Conservation (phyloP, 129 eudicot species). For the Pseudognaphalium luteoalbum region DNA sequence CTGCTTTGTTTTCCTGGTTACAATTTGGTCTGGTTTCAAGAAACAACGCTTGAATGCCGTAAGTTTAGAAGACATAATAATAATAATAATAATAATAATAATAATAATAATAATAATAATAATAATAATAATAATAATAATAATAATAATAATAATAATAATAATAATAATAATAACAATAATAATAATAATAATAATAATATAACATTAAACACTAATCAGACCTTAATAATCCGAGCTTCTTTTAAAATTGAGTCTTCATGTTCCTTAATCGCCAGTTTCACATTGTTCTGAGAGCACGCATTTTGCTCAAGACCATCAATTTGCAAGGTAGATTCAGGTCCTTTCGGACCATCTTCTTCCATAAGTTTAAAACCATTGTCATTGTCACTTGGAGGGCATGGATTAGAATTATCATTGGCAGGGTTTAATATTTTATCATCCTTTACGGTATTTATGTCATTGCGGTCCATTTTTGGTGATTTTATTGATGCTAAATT, state of each 20-base stretch:
- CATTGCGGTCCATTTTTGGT: slow-evolving; percentile 34
- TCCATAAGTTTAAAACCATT: slow-evolving; percentile 43
- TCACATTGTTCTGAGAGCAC: slow-evolving; percentile 31
- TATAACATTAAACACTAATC: slow-evolving; percentile 10
- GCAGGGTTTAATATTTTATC: slow-evolving; percentile 26
- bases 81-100: too few species aligned
- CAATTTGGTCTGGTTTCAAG: background rate
- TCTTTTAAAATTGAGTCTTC: slow-evolving; percentile 82
- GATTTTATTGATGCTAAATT: slow-evolving; percentile 30
- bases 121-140: background rate
- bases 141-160: background rate
- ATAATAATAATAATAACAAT: too few species aligned
- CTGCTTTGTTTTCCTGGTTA: background rate
- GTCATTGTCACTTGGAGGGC: slow-evolving; percentile 33
- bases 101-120: background rate
- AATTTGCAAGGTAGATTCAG: slow-evolving; percentile 31
- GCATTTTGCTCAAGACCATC: slow-evolving; percentile 15
- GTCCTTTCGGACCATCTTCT: slow-evolving; percentile 36
- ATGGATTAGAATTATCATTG: slow-evolving; percentile 30
- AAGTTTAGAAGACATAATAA: slow-evolving; percentile 3
- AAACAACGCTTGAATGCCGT: slow-evolving; percentile 8
- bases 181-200: background rate
- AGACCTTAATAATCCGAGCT: slow-evolving; percentile 92
- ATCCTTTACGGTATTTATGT: slow-evolving; percentile 26
- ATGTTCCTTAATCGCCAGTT: slow-evolving; percentile 53